Evolutionary conservation across 495 filamentous ascomycete genomes (phyloP).

Genomic region (Lasiosphaeriaceae sp.): DNA sequence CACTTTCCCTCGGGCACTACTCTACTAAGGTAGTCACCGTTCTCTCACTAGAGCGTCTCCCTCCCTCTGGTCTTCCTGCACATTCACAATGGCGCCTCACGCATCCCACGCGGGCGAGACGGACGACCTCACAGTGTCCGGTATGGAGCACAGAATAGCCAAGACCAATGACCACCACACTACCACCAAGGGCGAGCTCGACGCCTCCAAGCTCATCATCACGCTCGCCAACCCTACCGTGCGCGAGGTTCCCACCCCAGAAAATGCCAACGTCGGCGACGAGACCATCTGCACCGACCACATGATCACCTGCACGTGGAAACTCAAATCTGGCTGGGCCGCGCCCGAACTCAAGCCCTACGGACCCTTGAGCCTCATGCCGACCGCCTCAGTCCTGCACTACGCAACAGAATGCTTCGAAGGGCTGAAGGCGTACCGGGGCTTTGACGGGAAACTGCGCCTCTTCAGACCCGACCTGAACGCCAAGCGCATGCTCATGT

Average conservation of each 20-base stretch:
- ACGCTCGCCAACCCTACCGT: constrained; percentile 59
- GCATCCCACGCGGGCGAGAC: constrained; percentile 12
- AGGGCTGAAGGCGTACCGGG: constrained; percentile 83
- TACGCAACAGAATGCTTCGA: constrained; percentile 94
- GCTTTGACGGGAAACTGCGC: constrained; percentile 74
- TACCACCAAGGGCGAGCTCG: constrained; percentile 42
- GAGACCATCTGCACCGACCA: constrained; percentile 77
- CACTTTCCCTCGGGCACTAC: too few species aligned
- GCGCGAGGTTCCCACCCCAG: constrained; percentile 62
- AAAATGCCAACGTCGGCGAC: constrained; percentile 38
- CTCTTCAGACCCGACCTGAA: constrained; percentile 83
- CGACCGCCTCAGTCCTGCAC: constrained; percentile 80
- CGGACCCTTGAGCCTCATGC: constrained; percentile 75
- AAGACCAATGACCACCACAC: constrained; percentile 26
- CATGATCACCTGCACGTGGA: constrained; percentile 81
- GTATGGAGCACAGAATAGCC: constrained; percentile 37
- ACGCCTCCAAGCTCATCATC: constrained; percentile 69
- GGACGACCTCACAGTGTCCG: constrained; percentile 41
- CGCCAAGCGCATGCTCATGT: constrained; percentile 66
- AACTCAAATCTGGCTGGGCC: constrained; percentile 62
- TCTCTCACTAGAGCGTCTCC: too few species aligned
- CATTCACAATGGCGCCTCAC: constrained; percentile 15
- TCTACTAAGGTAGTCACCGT: too few species aligned
- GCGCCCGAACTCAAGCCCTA: constrained; percentile 76
- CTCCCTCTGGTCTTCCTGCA: neutral